phyloP scores from a whole-genome alignment of 1,139 yeast genomes.

The Diutina scorzettiae region DNA sequence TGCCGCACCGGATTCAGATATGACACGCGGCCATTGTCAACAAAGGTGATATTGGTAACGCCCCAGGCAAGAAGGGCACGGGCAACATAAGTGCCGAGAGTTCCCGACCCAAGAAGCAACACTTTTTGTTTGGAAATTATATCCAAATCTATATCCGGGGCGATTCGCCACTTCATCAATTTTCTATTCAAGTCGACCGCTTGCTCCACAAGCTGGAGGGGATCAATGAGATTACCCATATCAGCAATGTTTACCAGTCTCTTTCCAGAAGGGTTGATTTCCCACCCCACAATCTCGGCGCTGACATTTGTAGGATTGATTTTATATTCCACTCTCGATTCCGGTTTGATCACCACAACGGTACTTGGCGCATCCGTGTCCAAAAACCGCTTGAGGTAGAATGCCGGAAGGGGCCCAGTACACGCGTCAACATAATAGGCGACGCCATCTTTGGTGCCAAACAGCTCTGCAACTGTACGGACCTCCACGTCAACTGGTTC shows the following conservation, averaged over 20 bases:
- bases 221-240: slow-evolving; percentile 69
- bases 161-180: slow-evolving; percentile 94
- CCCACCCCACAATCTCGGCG: slow-evolving; percentile 74
- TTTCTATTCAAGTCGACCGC: slow-evolving; percentile 84
- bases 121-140: slow-evolving; percentile 47
- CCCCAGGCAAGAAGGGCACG: slow-evolving; percentile 93
- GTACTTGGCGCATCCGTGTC: neutral
- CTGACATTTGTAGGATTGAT: slow-evolving; percentile 8
- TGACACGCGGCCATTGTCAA: slow-evolving; percentile 81
- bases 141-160: slow-evolving; percentile 69
- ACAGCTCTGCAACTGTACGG: neutral
- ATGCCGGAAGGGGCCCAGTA: neutral
- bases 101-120: slow-evolving; percentile 87
- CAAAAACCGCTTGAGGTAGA: neutral
- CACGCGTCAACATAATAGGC: neutral
- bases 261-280: slow-evolving; percentile 60
- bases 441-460: neutral
- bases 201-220: slow-evolving; percentile 71
- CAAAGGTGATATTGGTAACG: slow-evolving; percentile 68
- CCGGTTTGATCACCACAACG: neutral
- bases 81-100: slow-evolving; percentile 85
- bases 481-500: no score
- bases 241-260: slow-evolving; percentile 77
- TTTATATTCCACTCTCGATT: neutral
- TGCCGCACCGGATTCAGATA: slow-evolving; percentile 94